Evolutionary conservation across 139 green algal species (phyloP), one percentile per base, ranked within the genome.

Genomic region (Volvox africanus): DNA sequence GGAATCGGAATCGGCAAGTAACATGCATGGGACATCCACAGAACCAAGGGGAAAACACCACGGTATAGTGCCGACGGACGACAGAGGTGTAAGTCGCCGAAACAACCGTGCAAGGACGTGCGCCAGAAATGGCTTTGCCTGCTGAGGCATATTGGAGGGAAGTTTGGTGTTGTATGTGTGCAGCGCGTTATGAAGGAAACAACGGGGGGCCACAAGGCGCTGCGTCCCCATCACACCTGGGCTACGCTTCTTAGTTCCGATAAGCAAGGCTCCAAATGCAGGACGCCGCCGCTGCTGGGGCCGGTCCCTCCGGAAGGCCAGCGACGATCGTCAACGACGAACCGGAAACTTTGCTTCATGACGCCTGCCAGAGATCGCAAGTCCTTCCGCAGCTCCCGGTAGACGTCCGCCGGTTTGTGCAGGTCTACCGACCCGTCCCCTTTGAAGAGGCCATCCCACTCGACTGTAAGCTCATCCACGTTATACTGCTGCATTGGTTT

Each of bases 341-440:
- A 26, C 33, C 61, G 35, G 32, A 91, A 91, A 36, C 76, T 86
- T 28, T 67, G 61, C 61, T 91, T 91, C 24, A 91, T 76, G 1
- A 77, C 87, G 12, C 77, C 44, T n/a, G 87, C 75, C 61, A 91
- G 30, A 0, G 61, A 33, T 19, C 87, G 87, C 76, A 91, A 19
- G 61, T 91, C 87, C 24, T 33, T 71, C 1, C 87, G 87, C 61
- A 91, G 6, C 0, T 36, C 68, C 17, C 75, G 32, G 73, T 77
- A 90, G 30, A 90, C 86, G n/a, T 90, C 86, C 19, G 13, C 32
- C 26, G 30, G 30, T 19, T 35, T 83, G 73, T 55, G 86, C 6
- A 90, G 16, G 73, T 90, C 86, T 26, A 62, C 19, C 30, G 73
- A 50, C 24, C 55, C 86, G 2, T 81, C 50, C 21, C 86, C 86